These are phyloP conservation scores for Erodium trifolium DNA, from an alignment of 441 rosid genomes.

Conservation along the genomic window DNA sequence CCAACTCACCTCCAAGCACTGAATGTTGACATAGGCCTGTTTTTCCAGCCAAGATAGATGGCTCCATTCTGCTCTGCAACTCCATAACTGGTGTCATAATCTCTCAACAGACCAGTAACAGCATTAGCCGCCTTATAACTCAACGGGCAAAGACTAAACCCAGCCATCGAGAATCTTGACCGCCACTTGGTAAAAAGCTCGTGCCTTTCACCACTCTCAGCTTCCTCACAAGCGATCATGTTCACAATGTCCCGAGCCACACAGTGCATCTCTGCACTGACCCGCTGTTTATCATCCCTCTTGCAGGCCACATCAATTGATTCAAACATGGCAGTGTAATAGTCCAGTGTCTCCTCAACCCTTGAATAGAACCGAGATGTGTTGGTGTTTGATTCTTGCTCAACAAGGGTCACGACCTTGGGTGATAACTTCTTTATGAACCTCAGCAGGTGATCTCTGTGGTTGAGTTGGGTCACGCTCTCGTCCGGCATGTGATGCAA, in stretches of 20 bases:
- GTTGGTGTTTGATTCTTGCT: constrained; percentile 68
- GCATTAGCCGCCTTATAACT: constrained; percentile 27
- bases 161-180: constrained; percentile 45
- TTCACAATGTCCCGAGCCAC: constrained; percentile 72
- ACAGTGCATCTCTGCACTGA: constrained; percentile 65
- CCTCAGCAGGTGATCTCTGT: constrained; percentile 49
- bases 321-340: constrained; percentile 56
- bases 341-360: constrained; percentile 43
- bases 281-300: constrained; percentile 44
- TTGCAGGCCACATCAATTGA: constrained; percentile 43
- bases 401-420: constrained; percentile 47
- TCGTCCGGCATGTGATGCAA: constrained; percentile 69
- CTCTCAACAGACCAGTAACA: constrained; percentile 29
- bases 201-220: constrained; percentile 62
- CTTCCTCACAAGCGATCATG: constrained; percentile 61
- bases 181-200: constrained; percentile 61
- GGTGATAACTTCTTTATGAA: constrained; percentile 53
- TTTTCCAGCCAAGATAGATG: constrained; percentile 46
- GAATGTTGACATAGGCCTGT: constrained; percentile 47
- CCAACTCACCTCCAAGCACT: constrained; percentile 60
- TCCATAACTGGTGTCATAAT: constrained; percentile 33
- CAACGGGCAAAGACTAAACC: constrained; percentile 35
- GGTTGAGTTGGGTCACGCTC: constrained; percentile 53
- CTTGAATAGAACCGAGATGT: constrained; percentile 49
- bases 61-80: constrained; percentile 41